These are phyloP conservation scores for Apiospora hydei DNA, from an alignment of 2,329 filamentous ascomycete species.

Conservation along the genomic window DNA sequence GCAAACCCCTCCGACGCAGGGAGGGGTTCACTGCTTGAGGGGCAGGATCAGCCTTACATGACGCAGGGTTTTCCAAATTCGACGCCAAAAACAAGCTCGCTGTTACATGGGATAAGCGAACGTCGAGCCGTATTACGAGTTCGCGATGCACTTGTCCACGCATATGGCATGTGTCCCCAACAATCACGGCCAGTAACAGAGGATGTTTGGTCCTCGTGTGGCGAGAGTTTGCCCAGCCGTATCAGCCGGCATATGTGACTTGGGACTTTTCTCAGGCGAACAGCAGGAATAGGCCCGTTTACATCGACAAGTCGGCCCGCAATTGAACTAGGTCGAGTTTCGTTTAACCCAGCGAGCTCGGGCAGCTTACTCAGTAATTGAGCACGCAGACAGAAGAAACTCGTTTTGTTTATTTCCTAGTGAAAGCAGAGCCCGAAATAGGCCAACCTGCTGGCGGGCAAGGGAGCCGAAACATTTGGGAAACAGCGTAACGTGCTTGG, in stretches of 20 bases:
- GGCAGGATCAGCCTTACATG: conserved; percentile 13
- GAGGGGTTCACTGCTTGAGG: conserved; percentile 1
- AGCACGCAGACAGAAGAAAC: neutral
- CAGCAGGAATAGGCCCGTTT: conserved; percentile 23
- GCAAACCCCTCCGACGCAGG: neutral
- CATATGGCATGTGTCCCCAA: neutral
- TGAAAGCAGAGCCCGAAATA: neutral
- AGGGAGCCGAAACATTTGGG: conserved; percentile 2
- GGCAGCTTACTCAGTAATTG: conserved; percentile 1
- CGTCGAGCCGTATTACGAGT: neutral
- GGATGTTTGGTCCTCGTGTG: neutral
- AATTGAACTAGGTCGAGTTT: conserved; percentile 11
- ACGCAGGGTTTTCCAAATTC: conserved; percentile 1
- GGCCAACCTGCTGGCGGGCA: neutral
- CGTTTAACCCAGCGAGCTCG: conserved; percentile 16
- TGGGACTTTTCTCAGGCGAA: conserved; percentile 3
- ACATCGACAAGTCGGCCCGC: conserved; percentile 21
- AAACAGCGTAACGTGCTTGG: conserved; percentile 21
- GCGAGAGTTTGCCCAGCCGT: conserved; percentile 19
- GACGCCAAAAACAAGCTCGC: neutral
- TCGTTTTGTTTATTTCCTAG: neutral
- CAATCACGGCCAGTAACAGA: neutral
- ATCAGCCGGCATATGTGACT: neutral
- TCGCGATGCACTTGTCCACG: conserved; percentile 10
- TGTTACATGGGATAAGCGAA: neutral